Base-by-base conservation (phyloP, 768 basidiomycete genomes). In the Termitomyces sp. region DNA sequence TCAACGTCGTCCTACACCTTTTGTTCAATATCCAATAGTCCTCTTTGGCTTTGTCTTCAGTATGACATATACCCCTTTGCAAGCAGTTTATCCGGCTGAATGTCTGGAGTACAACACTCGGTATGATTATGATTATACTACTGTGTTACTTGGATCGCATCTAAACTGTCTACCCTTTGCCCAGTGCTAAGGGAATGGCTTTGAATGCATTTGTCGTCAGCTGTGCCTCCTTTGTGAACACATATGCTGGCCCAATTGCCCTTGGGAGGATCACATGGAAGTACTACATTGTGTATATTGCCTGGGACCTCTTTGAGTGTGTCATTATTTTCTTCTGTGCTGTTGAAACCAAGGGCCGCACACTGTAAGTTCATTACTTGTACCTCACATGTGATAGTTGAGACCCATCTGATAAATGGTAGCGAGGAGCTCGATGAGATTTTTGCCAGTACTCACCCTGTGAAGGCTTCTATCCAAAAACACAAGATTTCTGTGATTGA, bases 181-280 rank as follows among this genome's bases (percentile, higher is more conserved):
- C 27, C 37, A 74, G 83, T 44, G 83, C 83, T 5, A 85, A 85
- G 66, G 84, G 84, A 57, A 82, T 86, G 75, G 82, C 82, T 4
- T 64, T 80, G 70, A 76, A 78, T 58, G 74, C 73, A 1, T 69
- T 79, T 24, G 72, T 73, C 4, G 76, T 76, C n/a, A 76, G 72
- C 54, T 71, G 71, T 34, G 76, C 76, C 14, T 74, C 73, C 13
- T 75, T 81, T 56, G 74, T 79, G 65, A 84, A 82, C 63, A 76
- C 75, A 12, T 85, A 80, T 53, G 81, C 82, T 16, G 72, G 69
- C 10, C 75, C 74, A 2, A 75, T 75, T 47, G 74, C 69, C 8
- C 65, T 75, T 20, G 65, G 67, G 50, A 68, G 58, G 31, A 72
- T 75, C 60, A 59, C 66, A 24, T 75, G 74, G 74, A 71, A 74